Evolutionary conservation across 176 grass and related monocot genomes (phyloP).

Genomic region (Lolium perenne): DNA sequence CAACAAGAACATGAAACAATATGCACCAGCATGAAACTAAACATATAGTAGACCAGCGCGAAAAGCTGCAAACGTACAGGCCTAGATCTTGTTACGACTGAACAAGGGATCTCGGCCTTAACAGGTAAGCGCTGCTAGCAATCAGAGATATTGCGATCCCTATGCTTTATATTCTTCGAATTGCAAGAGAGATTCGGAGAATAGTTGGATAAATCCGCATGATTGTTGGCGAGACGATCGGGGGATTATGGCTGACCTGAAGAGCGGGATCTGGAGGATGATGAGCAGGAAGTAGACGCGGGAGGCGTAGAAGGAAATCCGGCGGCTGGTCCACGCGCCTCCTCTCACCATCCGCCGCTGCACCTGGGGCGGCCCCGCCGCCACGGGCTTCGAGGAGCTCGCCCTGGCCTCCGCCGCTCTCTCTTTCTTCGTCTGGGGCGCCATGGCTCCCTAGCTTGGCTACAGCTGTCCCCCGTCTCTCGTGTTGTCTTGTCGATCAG

Average conservation of each 20-base stretch:
- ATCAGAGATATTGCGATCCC: not conserved
- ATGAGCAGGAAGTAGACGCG: slow-evolving; percentile 81
- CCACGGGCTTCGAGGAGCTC: slow-evolving; percentile 24
- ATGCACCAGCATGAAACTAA: slow-evolving; percentile 1
- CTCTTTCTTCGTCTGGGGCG: slow-evolving; percentile 43
- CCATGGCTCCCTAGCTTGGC: slow-evolving; percentile 14
- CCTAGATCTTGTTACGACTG: not conserved
- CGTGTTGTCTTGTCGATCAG: not conserved
- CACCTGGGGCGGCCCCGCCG: slow-evolving; percentile 30
- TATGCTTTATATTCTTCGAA: not conserved
- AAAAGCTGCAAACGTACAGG: not conserved
- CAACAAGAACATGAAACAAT: slow-evolving; percentile 20
- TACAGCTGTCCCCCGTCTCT: not conserved
- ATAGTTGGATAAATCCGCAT: not conserved
- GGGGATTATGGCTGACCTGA: slow-evolving; percentile 59
- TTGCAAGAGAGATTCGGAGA: not conserved
- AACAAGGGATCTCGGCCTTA: slow-evolving; percentile 36
- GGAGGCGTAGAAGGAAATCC: slow-evolving; percentile 66
- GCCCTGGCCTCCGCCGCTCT: slow-evolving; percentile 26
- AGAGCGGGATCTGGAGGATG: slow-evolving; percentile 92
- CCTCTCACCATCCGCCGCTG: slow-evolving; percentile 43
- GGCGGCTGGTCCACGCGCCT: slow-evolving; percentile 65
- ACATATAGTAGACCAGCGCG: not conserved
- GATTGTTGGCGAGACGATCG: not conserved
- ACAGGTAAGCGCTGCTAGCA: not conserved